Percentiles rank a stretch among this genome's conserved stretches.
Evolutionary conservation across 331 rosid genomes (phyloP).

Genomic region (Quercus phellos): DNA sequence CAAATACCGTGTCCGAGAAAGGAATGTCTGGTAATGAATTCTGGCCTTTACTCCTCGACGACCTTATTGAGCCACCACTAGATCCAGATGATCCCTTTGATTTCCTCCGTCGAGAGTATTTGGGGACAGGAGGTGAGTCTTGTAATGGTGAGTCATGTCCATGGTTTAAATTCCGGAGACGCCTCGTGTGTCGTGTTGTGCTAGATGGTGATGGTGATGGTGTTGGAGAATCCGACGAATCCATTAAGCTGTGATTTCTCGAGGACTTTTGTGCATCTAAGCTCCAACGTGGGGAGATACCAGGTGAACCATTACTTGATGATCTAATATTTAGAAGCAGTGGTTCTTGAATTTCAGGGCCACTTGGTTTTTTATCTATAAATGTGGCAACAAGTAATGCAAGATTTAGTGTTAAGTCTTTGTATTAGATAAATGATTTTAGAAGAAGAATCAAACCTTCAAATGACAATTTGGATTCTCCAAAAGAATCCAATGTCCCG

Average conservation of each 20-base stretch:
- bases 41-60: conserved; percentile 39
- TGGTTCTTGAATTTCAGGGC: conserved; percentile 17
- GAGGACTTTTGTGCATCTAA: conserved; percentile 34
- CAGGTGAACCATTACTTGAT: conserved; percentile 2
- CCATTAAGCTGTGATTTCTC: conserved; percentile 43
- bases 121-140: conserved; percentile 29
- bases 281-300: conserved; percentile 24
- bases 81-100: conserved; percentile 42
- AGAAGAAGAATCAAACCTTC: conserved; percentile 40
- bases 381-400: background rate
- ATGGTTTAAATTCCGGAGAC: conserved; percentile 26
- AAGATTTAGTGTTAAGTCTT: background rate
- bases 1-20: conserved; percentile 25
- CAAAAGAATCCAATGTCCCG: conserved; percentile 11
- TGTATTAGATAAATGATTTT: background rate
- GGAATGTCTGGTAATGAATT: conserved; percentile 49
- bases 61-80: conserved; percentile 37
- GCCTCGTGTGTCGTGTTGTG: conserved; percentile 28
- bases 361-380: conserved; percentile 16
- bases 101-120: conserved; percentile 48
- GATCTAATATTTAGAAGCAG: background rate
- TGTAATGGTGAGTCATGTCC: conserved; percentile 24
- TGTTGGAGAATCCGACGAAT: conserved; percentile 28
- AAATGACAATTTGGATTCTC: conserved; percentile 13
- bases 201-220: conserved; percentile 32